Evolutionary conservation across 2,329 filamentous ascomycete genomes (phyloP).

Genomic region (Alternaria solani): DNA sequence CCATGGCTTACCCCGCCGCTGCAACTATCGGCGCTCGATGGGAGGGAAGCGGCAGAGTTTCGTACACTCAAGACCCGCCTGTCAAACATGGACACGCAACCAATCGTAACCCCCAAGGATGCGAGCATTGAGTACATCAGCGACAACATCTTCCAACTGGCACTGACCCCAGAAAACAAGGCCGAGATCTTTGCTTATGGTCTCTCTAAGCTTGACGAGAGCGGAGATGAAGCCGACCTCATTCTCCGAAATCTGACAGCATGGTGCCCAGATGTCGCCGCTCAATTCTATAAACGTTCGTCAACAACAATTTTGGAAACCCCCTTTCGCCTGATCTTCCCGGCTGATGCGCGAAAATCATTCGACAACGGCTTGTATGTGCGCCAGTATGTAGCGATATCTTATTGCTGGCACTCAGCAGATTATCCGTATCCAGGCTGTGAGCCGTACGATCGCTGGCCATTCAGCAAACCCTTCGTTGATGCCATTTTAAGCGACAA

Average conservation of each 20-base stretch:
- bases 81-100: conserved; percentile 1
- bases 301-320: conserved; percentile 17
- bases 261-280: conserved; percentile 15
- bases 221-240: conserved; percentile 5
- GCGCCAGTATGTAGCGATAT: conserved; percentile 27
- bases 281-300: conserved; percentile 15
- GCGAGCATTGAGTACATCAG: conserved; percentile 11
- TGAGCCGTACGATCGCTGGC: conserved; percentile 21
- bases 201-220: conserved; percentile 7
- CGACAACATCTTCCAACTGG: conserved; percentile 17
- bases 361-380: conserved; percentile 22
- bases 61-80: not conserved
- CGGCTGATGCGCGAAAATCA: conserved; percentile 1
- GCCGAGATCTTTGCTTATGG: conserved; percentile 20
- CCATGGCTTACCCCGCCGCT: conserved; percentile 1
- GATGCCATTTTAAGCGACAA: conserved; percentile 27
- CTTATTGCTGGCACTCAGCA: conserved; percentile 26
- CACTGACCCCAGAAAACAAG: conserved; percentile 17
- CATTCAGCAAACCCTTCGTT: conserved; percentile 25
- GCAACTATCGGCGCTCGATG: not conserved
- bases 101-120: not conserved
- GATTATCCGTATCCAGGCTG: conserved; percentile 16
- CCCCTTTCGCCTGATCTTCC: conserved; percentile 27
- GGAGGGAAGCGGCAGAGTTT: not conserved
- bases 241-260: conserved; percentile 15